phyloP scores from a whole-genome alignment of 2,329 filamentous ascomycete species.

The Alternaria arbusti region DNA sequence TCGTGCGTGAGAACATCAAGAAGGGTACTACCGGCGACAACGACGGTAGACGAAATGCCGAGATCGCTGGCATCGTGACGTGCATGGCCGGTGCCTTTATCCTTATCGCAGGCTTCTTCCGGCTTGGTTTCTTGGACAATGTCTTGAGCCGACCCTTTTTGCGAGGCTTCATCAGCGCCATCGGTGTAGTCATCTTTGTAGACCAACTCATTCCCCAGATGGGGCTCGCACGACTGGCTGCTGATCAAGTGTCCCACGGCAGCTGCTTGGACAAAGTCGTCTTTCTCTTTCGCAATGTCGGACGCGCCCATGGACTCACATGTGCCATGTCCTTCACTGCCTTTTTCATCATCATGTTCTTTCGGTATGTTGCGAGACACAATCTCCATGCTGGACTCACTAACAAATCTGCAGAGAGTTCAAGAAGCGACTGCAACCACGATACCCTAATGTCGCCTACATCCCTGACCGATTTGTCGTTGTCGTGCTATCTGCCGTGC shows the following conservation, averaged over 20 bases:
- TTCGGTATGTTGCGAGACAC: slow-evolving; percentile 63
- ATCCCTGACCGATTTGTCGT: slow-evolving; percentile 90
- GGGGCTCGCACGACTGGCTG: slow-evolving; percentile 73
- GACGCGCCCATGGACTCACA: slow-evolving; percentile 75
- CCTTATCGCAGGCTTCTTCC: slow-evolving; percentile 81
- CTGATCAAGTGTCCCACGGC: slow-evolving; percentile 76
- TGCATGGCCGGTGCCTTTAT: slow-evolving; percentile 88
- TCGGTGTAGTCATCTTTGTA: slow-evolving; percentile 94
- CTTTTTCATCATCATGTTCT: slow-evolving; percentile 89
- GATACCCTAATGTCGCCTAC: slow-evolving; percentile 82
- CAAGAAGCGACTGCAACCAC: slow-evolving; percentile 80
- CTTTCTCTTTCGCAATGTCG: slow-evolving; percentile 74
- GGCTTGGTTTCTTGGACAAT: slow-evolving; percentile 91
- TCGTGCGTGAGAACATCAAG: slow-evolving; percentile 79
- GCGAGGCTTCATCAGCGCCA: slow-evolving; percentile 94
- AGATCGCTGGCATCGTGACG: slow-evolving; percentile 86
- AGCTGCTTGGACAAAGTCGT: slow-evolving; percentile 85
- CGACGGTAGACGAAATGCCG: slow-evolving; percentile 74
- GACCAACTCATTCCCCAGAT: slow-evolving; percentile 93
- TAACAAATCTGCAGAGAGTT: slow-evolving; percentile 64
- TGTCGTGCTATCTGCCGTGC: slow-evolving; percentile 80
- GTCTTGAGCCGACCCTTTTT: slow-evolving; percentile 92
- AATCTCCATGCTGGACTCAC: background rate
- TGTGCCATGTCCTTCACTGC: slow-evolving; percentile 77
- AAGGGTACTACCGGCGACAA: slow-evolving; percentile 69